phyloP scores from a whole-genome alignment of 768 basidiomycete genomes.

The Russula vinacea region DNA sequence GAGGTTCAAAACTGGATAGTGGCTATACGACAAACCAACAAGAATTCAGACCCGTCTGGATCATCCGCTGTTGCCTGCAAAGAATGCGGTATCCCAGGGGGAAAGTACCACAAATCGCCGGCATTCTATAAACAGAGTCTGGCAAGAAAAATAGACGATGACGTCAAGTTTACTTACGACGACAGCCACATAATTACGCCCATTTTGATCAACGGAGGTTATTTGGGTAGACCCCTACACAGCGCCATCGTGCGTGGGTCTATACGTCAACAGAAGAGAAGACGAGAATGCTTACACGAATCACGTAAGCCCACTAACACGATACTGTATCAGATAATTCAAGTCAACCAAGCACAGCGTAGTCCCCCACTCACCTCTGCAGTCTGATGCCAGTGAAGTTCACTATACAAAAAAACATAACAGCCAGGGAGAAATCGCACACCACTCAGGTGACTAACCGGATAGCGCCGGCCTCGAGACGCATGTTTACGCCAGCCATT shows the following conservation, averaged over 20 bases:
- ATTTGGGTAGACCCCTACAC: conserved; percentile 27
- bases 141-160: neutral
- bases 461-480: conserved; percentile 36
- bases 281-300: conserved; percentile 31
- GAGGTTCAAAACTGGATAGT: neutral
- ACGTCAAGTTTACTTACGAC: conserved; percentile 19
- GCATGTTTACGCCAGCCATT: conserved; percentile 38
- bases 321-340: neutral
- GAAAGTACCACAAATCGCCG: conserved; percentile 36
- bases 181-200: conserved; percentile 22
- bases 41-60: conserved; percentile 37
- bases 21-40: conserved; percentile 33
- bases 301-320: conserved; percentile 37
- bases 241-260: neutral
- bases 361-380: conserved; percentile 30
- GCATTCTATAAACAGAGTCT: conserved; percentile 10
- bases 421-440: neutral
- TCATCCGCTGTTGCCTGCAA: conserved; percentile 37
- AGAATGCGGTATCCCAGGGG: conserved; percentile 40
- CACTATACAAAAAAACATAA: conserved; percentile 18
- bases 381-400: conserved; percentile 40
- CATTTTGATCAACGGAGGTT: conserved; percentile 22
- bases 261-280: neutral
- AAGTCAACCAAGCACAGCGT: neutral
- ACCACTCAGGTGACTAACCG: conserved; percentile 25